These are phyloP conservation scores for Talaromyces borbonicus DNA, from an alignment of 495 filamentous ascomycete species.

Conservation along the genomic window DNA sequence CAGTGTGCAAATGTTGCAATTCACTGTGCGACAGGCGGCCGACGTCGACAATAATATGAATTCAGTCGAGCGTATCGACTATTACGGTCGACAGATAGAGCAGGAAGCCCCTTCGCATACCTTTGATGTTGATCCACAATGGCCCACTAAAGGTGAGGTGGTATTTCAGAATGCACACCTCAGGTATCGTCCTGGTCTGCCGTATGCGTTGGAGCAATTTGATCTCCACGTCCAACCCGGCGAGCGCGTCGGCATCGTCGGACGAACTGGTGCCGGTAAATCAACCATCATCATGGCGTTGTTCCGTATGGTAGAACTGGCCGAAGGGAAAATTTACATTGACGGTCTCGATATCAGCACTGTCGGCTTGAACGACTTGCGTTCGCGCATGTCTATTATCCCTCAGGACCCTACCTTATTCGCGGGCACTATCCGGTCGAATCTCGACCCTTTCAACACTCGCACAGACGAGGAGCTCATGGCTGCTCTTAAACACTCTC, in stretches of 20 bases:
- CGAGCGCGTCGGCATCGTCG: slow-evolving; percentile 18
- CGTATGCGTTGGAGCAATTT: slow-evolving; percentile 13
- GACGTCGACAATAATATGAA: slow-evolving; percentile 64
- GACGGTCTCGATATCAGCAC: slow-evolving; percentile 18
- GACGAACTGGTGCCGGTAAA: slow-evolving; percentile 22
- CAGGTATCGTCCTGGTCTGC: slow-evolving; percentile 13
- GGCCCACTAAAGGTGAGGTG: slow-evolving; percentile 17
- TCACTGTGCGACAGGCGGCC: slow-evolving; percentile 51
- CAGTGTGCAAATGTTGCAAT: slow-evolving; percentile 34
- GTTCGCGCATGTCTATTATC: slow-evolving; percentile 15
- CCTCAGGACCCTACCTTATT: slow-evolving; percentile 21
- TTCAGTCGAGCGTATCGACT: slow-evolving; percentile 55
- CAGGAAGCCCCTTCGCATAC: slow-evolving; percentile 9
- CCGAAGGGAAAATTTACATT: slow-evolving; percentile 13
- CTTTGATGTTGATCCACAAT: slow-evolving; percentile 8
- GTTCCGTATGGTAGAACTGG: slow-evolving; percentile 17
- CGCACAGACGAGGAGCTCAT: slow-evolving; percentile 17
- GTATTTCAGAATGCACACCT: slow-evolving; percentile 13
- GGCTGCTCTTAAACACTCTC: slow-evolving; percentile 10
- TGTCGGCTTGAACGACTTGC: slow-evolving; percentile 12
- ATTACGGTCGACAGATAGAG: slow-evolving; percentile 32
- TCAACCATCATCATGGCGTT: slow-evolving; percentile 14
- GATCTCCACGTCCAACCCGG: slow-evolving; percentile 12
- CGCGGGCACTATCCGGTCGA: slow-evolving; percentile 17
- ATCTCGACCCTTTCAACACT: slow-evolving; percentile 18